Percentiles rank a stretch among this genome's conserved stretches.
These are phyloP conservation scores for rapeseed (Brassica napus) DNA, from an alignment of 345 rosid species.

Conservation along the genomic window DNA sequence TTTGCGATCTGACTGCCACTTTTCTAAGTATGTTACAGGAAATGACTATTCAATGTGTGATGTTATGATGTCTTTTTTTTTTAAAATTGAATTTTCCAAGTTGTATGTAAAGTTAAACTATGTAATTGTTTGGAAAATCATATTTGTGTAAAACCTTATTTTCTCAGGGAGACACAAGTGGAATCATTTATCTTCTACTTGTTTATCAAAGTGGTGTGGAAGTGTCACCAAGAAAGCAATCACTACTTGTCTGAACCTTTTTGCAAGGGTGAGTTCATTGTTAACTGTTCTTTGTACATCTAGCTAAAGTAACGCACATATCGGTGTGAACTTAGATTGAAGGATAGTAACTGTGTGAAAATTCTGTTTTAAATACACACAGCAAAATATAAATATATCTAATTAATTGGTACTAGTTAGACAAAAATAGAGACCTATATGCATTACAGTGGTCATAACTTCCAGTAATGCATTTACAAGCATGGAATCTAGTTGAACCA, in stretches of 20 bases:
- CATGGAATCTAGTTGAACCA: conserved; percentile 13
- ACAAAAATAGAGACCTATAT: conserved; percentile 24
- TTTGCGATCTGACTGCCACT: conserved; percentile 11
- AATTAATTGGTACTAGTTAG: conserved; percentile 4
- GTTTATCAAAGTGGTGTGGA: conserved; percentile 5
- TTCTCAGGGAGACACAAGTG: conserved; percentile 19
- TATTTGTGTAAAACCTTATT: neutral
- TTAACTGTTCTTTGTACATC: conserved; percentile 11
- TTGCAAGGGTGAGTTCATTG: conserved; percentile 14
- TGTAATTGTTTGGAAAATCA: neutral
- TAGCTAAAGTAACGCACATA: neutral
- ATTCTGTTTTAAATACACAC: neutral
- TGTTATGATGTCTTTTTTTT: neutral
- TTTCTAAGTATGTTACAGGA: conserved; percentile 10
- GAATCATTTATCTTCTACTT: neutral
- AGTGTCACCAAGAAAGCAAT: conserved; percentile 8
- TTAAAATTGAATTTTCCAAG: neutral
- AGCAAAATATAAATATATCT: neutral
- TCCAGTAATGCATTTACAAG: neutral
- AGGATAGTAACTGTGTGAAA: neutral
- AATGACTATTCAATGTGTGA: conserved; percentile 9
- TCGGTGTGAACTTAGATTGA: neutral
- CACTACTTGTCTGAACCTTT: neutral
- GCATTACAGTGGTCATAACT: neutral
- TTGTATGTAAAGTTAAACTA: neutral